These are phyloP conservation scores for Pelargonium myrrhifolium DNA, from an alignment of 441 rosid species.

Conservation along the genomic window DNA sequence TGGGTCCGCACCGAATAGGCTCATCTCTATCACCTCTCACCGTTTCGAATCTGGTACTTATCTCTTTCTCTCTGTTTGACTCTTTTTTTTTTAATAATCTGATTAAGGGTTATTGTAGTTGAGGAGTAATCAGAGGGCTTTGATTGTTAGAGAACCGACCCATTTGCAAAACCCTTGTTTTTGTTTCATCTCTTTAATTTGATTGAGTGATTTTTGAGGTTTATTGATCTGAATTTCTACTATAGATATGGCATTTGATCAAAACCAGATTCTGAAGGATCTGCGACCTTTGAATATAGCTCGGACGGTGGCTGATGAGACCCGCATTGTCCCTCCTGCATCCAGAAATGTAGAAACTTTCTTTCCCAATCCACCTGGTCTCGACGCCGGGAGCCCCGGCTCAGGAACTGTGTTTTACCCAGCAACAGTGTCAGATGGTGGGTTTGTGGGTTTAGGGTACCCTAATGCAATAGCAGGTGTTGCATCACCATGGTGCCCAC, in stretches of 20 bases:
- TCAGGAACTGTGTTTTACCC: slow-evolving; percentile 41
- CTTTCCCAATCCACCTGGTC: slow-evolving; percentile 21
- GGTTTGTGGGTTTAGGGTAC: slow-evolving; percentile 40
- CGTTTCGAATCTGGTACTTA: slow-evolving; percentile 26
- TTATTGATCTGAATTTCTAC: slow-evolving; percentile 7
- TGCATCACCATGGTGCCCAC: slow-evolving; percentile 26
- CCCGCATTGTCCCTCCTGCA: slow-evolving; percentile 31
- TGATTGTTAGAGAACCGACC: background rate
- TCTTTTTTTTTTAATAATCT: slow-evolving; percentile 2
- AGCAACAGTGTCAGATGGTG: slow-evolving; percentile 30
- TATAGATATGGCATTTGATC: slow-evolving; percentile 57
- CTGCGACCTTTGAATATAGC: slow-evolving; percentile 37
- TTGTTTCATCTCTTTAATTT: slow-evolving; percentile 6
- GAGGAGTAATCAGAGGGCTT: background rate
- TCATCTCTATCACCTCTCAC: slow-evolving; percentile 4
- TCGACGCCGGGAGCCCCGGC: slow-evolving; percentile 27
- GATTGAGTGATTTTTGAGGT: slow-evolving; percentile 10
- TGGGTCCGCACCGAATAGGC: background rate
- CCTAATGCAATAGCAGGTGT: slow-evolving; percentile 28
- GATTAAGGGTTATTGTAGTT: slow-evolving; percentile 7
- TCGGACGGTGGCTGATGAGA: slow-evolving; percentile 35
- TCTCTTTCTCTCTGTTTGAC: background rate
- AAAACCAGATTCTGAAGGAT: slow-evolving; percentile 37
- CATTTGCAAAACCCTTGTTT: slow-evolving; percentile 14
- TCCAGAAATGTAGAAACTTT: slow-evolving; percentile 29